Percentiles rank a stretch among this genome's conserved stretches.
Evolutionary conservation across 2,329 filamentous ascomycete genomes (phyloP).

Genomic region (Sporothrix sp.): DNA sequence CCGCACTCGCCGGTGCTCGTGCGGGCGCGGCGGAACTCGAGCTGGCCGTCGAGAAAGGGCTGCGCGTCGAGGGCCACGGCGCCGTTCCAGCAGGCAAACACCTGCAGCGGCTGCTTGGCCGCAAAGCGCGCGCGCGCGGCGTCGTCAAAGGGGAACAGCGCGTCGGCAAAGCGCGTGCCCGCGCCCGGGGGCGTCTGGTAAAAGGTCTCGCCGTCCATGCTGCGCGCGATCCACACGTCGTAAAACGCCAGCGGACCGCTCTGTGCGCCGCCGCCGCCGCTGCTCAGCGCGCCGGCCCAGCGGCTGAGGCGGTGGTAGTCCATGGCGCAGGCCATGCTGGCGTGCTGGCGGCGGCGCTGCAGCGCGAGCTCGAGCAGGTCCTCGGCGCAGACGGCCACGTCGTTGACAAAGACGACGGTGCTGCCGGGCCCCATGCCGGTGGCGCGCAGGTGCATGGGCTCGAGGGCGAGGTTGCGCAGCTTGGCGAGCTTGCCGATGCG

Average conservation of each 20-base stretch:
- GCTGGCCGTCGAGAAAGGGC: not conserved
- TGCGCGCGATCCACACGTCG: not conserved
- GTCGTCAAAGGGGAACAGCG: not conserved
- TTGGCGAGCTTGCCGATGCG: conserved; percentile 8
- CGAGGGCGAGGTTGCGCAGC: not conserved
- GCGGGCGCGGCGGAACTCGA: conserved; percentile 1
- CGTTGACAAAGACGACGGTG: not conserved
- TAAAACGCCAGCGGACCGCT: not conserved
- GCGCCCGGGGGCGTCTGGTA: not conserved
- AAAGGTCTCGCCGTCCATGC: not conserved
- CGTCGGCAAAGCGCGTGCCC: not conserved
- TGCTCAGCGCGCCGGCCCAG: not conserved
- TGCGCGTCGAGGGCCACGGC: not conserved
- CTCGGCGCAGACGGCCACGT: conserved; percentile 1
- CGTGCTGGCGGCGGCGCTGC: not conserved
- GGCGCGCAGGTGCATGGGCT: not conserved
- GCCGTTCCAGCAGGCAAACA: conserved; percentile 2
- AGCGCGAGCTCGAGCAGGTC: not conserved
- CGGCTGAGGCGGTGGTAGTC: not conserved
- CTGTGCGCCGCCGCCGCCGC: too few relatives aligned
- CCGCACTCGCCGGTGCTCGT: not conserved
- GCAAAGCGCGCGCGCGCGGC: not conserved
- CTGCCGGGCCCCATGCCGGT: not conserved
- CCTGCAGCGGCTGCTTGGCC: not conserved
- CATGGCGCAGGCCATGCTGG: conserved; percentile 5